Conservation (phyloP, 2,329 filamentous ascomycete species). For the Colletotrichum magnum region DNA sequence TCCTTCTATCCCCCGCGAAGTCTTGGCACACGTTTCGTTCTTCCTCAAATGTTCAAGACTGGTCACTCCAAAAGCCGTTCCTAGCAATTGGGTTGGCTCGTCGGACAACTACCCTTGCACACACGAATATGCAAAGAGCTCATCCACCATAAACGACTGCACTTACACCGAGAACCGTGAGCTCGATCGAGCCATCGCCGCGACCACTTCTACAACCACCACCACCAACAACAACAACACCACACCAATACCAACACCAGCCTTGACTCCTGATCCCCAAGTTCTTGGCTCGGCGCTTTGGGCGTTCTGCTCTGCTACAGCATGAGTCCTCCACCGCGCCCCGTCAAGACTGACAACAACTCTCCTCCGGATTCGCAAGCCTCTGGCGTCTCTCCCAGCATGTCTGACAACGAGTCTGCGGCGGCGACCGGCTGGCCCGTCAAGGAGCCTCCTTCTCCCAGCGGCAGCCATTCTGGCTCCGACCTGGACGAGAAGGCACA, state of each 20-base stretch:
- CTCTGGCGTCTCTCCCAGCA: conserved; percentile 51
- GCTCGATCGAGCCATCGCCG: conserved; percentile 28
- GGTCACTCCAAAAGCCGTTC: conserved; percentile 40
- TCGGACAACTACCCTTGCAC: conserved; percentile 39
- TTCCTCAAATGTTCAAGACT: conserved; percentile 40
- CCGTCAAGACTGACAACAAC: conserved; percentile 39
- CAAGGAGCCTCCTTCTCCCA: conserved; percentile 55
- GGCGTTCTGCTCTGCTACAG: conserved; percentile 30
- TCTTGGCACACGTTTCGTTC: conserved; percentile 39
- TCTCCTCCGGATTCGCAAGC: conserved; percentile 32
- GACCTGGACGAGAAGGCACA: conserved; percentile 54
- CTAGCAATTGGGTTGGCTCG: conserved; percentile 39
- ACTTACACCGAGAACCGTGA: conserved; percentile 41
- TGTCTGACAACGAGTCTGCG: conserved; percentile 61
- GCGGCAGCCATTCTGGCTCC: conserved; percentile 60
- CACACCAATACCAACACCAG: conserved; percentile 42
- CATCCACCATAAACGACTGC: conserved; percentile 34
- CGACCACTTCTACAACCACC: neutral
- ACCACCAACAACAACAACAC: conserved; percentile 2
- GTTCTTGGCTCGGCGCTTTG: conserved; percentile 11
- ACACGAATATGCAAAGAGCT: conserved; percentile 38
- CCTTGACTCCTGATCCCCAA: conserved; percentile 6
- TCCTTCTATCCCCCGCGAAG: conserved; percentile 41
- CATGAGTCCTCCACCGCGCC: conserved; percentile 38
- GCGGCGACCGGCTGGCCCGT: conserved; percentile 52